These are phyloP conservation scores for Phytopythium aichiense DNA, from an alignment of 352 stramenopile species.

Conservation along the genomic window DNA sequence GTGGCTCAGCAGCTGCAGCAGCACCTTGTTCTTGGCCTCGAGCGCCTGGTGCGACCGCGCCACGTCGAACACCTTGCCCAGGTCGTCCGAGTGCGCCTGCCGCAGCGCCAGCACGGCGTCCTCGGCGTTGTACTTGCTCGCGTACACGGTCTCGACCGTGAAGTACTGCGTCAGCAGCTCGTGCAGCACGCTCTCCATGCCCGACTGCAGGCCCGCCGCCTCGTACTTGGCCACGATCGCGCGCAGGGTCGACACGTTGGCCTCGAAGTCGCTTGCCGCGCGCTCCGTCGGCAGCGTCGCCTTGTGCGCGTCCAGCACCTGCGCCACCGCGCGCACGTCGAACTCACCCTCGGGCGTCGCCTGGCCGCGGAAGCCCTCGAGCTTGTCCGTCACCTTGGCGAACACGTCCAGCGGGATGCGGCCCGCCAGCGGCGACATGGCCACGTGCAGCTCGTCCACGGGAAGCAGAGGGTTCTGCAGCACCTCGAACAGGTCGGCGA, in stretches of 20 bases:
- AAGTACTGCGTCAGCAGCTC: constrained; percentile 84
- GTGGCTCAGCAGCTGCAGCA: constrained; percentile 66
- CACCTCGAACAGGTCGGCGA: constrained; percentile 82
- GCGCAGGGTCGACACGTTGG: constrained; percentile 60
- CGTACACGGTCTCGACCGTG: constrained; percentile 69
- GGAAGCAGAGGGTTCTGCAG: constrained; percentile 74
- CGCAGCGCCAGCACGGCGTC: constrained; percentile 83
- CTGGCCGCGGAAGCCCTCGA: constrained; percentile 65
- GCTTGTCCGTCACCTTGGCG: constrained; percentile 82
- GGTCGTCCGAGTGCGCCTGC: constrained; percentile 88
- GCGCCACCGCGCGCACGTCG: constrained; percentile 44
- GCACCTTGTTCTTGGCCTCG: constrained; percentile 78
- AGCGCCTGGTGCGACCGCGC: constrained; percentile 91
- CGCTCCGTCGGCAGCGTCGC: constrained; percentile 42
- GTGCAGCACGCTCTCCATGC: constrained; percentile 54
- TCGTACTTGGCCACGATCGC: constrained; percentile 77
- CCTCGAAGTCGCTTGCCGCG: constrained; percentile 68
- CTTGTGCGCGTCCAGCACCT: constrained; percentile 68
- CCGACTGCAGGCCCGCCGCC: constrained; percentile 53
- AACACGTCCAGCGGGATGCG: constrained; percentile 94
- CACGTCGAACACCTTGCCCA: constrained; percentile 82
- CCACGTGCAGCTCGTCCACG: constrained; percentile 95
- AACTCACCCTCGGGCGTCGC: constrained; percentile 38
- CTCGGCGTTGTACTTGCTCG: constrained; percentile 75
- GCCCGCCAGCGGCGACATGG: constrained; percentile 95